Evolutionary conservation across 163 green algal genomes (phyloP).

Genomic region (Chlorella variabilis): DNA sequence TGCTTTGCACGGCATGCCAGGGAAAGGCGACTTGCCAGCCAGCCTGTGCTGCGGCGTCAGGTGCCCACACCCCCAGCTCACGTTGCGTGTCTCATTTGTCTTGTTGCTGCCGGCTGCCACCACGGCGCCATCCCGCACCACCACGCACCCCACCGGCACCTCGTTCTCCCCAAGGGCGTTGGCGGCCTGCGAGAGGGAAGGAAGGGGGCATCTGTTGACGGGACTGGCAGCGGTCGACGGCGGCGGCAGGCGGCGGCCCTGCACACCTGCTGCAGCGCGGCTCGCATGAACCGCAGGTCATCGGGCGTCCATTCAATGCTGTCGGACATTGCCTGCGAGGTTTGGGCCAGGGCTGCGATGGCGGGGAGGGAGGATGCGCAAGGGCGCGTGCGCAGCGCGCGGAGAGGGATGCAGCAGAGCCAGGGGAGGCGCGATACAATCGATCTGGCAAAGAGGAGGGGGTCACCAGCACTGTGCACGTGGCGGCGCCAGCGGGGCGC

Average conservation of each 20-base stretch:
- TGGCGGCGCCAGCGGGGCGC: too few species aligned
- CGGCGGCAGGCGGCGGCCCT: neutral
- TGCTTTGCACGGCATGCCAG: too few species aligned
- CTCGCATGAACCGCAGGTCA: slow-evolving; percentile 63
- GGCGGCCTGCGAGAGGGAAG: slow-evolving; percentile 56
- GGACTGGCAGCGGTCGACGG: neutral
- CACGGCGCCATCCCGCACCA: slow-evolving; percentile 54
- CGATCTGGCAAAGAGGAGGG: too few species aligned
- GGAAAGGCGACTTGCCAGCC: neutral
- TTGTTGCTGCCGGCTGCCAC: slow-evolving; percentile 80
- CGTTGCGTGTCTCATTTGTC: slow-evolving; percentile 86
- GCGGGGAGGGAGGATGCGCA: too few species aligned
- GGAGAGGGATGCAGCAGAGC: too few species aligned
- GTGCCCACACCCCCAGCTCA: slow-evolving; percentile 42
- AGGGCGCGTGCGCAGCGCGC: too few species aligned
- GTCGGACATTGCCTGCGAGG: too few species aligned
- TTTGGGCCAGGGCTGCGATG: too few species aligned
- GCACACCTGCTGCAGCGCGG: slow-evolving; percentile 64
- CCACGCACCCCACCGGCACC: slow-evolving; percentile 77
- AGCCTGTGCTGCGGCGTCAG: neutral
- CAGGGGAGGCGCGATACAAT: too few species aligned
- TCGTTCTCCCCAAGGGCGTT: slow-evolving; percentile 56
- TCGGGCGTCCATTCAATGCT: slow-evolving; percentile 47
- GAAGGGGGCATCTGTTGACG: neutral
- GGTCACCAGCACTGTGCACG: too few species aligned